Conservation (phyloP, 2,329 filamentous ascomycete species). For the Colletotrichum plurivorum region DNA sequence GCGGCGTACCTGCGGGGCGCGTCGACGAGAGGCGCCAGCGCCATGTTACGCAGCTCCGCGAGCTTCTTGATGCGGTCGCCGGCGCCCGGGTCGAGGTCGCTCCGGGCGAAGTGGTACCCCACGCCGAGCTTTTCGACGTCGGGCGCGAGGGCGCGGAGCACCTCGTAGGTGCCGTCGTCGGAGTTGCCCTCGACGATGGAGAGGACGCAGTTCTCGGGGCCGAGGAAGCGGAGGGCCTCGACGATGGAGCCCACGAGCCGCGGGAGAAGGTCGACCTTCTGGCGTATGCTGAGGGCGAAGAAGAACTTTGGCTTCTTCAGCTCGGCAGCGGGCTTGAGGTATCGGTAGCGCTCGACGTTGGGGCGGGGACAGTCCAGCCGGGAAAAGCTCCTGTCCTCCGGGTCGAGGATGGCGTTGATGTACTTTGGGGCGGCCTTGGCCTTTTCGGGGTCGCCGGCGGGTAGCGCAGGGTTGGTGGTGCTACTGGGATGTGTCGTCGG, state of each 20-base stretch:
- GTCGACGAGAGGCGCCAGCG: constrained; percentile 61
- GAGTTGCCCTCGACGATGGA: constrained; percentile 71
- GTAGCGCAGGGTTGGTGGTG: neutral
- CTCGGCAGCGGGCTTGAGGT: constrained; percentile 35
- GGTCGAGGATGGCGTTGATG: constrained; percentile 48
- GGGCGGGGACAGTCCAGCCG: constrained; percentile 48
- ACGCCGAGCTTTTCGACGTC: constrained; percentile 55
- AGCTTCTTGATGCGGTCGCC: constrained; percentile 62
- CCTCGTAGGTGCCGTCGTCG: constrained; percentile 66
- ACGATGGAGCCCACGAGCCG: constrained; percentile 66
- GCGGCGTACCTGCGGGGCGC: constrained; percentile 42
- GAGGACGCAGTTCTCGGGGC: constrained; percentile 63
- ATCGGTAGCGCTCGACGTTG: constrained; percentile 42
- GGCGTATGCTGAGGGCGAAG: constrained; percentile 67
- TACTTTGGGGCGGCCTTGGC: constrained; percentile 41
- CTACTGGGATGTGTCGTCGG: neutral
- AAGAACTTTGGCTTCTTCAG: constrained; percentile 54
- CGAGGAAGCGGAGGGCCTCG: constrained; percentile 64
- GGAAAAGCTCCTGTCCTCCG: constrained; percentile 42
- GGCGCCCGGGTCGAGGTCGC: constrained; percentile 58
- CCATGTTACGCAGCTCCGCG: constrained; percentile 66
- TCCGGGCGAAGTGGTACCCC: constrained; percentile 59
- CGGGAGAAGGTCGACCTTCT: constrained; percentile 61
- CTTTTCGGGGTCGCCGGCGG: constrained; percentile 26
- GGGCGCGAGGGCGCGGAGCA: constrained; percentile 58